Base-by-base conservation (phyloP, 495 filamentous ascomycete genomes). In the Rhizodiscina lignyota region DNA sequence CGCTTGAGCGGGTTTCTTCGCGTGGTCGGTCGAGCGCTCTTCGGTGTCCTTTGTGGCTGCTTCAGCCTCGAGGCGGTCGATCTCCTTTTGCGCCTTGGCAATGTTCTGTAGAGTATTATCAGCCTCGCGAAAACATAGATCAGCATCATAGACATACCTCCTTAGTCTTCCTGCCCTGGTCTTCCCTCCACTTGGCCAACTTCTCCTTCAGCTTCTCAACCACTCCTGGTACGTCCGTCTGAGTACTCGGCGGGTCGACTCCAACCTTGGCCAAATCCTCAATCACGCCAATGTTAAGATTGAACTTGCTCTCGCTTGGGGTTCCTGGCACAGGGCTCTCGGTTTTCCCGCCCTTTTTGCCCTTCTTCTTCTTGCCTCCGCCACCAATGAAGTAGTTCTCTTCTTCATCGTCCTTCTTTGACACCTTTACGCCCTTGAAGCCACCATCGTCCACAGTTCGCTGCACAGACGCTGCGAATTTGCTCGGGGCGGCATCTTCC, bases 161-260 rank as follows among this genome's bases (percentile, higher is more conserved):
- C 41, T 79, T 72, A n/a, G 89, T 99, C 64, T 94, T 83, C 37
- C 68, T 64, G 23, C 81, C 71, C 62, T 94, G 87, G 58, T 91
- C 79, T 27, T 74, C 66, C 67, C 93, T 93, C 83, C 87, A 99
- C 46, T 77, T 68, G n/a, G 74, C 77, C 26, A 93, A 63, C 67
- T 96, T 96, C 39, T 68, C 79, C 53, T 83, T 83, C 45, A 96
- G 66, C 65, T 92, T 87, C 68, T 94, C 84, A 10, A 80, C 56
- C 2, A 69, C 70, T 29, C 62, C 63, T 5, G 85, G 73, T 5
- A 94, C 77, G 48, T 87, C 89, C 20, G 72, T 61, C 48, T 83
- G 76, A 54, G 68, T 76, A 71, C 81, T 83, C 2, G 89, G 91
- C 29, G 84, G 77, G 34, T 89, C 77, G 44, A 94, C 69, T 52